phyloP scores from a whole-genome alignment of 192 early-diverging fungal genomes.

The Helicostylum pulchrum region DNA sequence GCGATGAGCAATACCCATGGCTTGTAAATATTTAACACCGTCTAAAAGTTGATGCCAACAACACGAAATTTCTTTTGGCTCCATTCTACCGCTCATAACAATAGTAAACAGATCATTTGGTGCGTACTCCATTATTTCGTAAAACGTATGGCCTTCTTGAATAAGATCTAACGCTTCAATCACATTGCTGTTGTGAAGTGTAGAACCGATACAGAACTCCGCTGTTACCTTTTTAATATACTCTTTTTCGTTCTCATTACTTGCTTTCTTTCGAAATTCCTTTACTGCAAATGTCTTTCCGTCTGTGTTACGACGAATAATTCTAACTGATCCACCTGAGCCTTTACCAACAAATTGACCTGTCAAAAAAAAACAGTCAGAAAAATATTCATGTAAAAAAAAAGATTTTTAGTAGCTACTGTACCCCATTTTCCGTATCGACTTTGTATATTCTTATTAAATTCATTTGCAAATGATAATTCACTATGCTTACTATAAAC shows the following conservation, averaged over 20 bases:
- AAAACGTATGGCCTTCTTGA: conserved; percentile 61
- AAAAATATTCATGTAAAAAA: conserved; percentile 1
- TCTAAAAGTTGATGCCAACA: conserved; percentile 76
- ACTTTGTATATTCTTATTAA: conserved; percentile 33
- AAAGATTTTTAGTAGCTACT: not conserved
- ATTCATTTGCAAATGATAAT: conserved; percentile 36
- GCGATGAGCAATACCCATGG: conserved; percentile 74
- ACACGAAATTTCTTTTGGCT: conserved; percentile 76
- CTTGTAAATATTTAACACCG: conserved; percentile 78
- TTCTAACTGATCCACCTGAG: conserved; percentile 70
- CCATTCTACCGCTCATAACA: conserved; percentile 72
- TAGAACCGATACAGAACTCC: conserved; percentile 83
- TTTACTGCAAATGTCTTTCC: conserved; percentile 72
- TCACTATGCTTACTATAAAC: conserved; percentile 9
- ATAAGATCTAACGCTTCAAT: conserved; percentile 79
- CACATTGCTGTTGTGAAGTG: conserved; percentile 73
- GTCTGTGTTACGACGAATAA: conserved; percentile 58
- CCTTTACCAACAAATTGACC: conserved; percentile 59
- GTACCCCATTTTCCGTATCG: conserved; percentile 38
- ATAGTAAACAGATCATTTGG: conserved; percentile 84
- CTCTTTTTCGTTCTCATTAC: conserved; percentile 64
- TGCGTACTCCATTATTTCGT: conserved; percentile 91
- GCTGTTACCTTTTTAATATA: conserved; percentile 83
- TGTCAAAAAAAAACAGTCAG: conserved; percentile 1
- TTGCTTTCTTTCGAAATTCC: conserved; percentile 69